Evolutionary conservation across 2,329 filamentous ascomycete genomes (phyloP), one percentile per base, ranked within the genome.

Genomic region (Calonectria leucothoes): DNA sequence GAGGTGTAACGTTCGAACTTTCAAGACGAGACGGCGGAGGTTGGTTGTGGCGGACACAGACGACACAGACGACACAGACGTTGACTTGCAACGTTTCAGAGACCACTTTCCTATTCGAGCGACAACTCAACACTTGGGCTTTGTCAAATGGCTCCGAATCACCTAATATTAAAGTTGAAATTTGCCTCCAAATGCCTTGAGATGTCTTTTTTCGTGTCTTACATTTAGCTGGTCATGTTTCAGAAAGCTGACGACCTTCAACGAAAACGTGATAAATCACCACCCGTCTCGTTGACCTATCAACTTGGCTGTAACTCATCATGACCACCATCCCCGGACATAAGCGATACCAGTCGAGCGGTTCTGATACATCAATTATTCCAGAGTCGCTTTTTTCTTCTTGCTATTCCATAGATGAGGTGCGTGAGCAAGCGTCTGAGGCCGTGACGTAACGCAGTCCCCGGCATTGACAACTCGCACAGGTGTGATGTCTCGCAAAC

Each of bases 271-370:
- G 61, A 66, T 48, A 29, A 42, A 17, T 49, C 61, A 59, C 37
- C 61, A 59, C 27, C 35, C 20, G 17, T 45, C 25, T 49, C 35
- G 39, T 64, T 29, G 29, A 48, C 67, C 55, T 63, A 63, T 61
- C 69, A 63, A 63, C 29, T 42, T 37, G 49, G 27, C 25, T n/a
- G 45, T n/a, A 61, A 57, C 45, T 52, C 64, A 67, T 12, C 52
- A 67, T 61, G 33, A 48, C 45, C 59, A 70, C 55, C 69, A 63
- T 37, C 52, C 29, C 48, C 33, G 52, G 42, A 37, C 70, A 33
- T 37, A 37, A 66, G 55, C 55, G 45, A n/a, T 48, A 57, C 55
- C 52, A 33, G 25, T 29, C 55, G 17, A 37, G 42, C 35, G 49
- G 45, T 23, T 48, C 55, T 37, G 35, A 65, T 37, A 65, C 48